Base-by-base conservation (phyloP, 2,329 filamentous ascomycete species). In the Triangularia verruculosa region DNA sequence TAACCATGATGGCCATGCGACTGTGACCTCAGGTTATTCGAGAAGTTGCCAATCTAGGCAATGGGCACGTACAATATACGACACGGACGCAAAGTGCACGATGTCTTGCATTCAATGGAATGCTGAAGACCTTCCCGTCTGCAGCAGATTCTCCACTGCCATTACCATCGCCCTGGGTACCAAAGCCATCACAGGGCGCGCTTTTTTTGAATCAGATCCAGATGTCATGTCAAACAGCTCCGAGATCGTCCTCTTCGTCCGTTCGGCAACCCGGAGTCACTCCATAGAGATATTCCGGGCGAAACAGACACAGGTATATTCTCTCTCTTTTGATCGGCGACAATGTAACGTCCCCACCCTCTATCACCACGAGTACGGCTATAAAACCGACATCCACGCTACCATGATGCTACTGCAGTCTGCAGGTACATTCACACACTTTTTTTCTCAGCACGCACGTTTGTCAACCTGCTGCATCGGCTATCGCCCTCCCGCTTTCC, bases 21-120 rank as follows among this genome's bases (percentile, higher is more conserved):
- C 20, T 59, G 39, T 27, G 39, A 59, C 57, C 27, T 59, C 39
- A 32, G n/a, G 47, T 5, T n/a, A 15, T 52, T 59, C 57, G 57
- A 59, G 57, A 59, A 51, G 51, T 25, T 54, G 20, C 56, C 56
- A 32, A 57, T 15, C 28, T 4, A 58, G 30, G 32, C 24, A 20
- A 20, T 15, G 22, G 24, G n/a, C 6, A 57, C 9, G 27, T 57
- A 57, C 12, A 11, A 28, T 28, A 28, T 28, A 28, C 27, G 9
- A 34, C 6, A 34, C 6, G 11, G 30, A 34, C 30, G 30, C 30
- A 34, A 12, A 39, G n/a, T 17, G n/a, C 39, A 47, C 39, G 43
- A 59, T 59, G 57, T 52, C 57, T 59, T 59, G 57, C 57, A 59
- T 59, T 43, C 20, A 43, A 59, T 59, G 57, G 57, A 52, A 39